Evolutionary conservation across 2,329 filamentous ascomycete species (phyloP).

Genomic region (Rasamsonia emersonii): DNA sequence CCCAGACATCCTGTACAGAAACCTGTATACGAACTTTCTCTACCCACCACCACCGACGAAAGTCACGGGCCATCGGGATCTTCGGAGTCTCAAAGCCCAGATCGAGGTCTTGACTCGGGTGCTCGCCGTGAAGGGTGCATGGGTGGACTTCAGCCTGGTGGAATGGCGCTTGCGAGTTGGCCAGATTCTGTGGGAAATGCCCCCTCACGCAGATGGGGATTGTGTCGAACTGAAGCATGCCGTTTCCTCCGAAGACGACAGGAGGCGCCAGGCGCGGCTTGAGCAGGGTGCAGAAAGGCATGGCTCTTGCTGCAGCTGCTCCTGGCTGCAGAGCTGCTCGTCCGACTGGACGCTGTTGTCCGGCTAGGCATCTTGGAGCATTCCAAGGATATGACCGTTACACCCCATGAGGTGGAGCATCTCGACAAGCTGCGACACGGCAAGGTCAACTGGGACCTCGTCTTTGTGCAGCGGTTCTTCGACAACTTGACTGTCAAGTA

Average conservation of each 20-base stretch:
- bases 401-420: slow-evolving; percentile 34
- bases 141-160: slow-evolving; percentile 39
- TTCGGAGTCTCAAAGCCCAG: slow-evolving; percentile 34
- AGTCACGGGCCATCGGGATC: slow-evolving; percentile 16
- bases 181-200: slow-evolving; percentile 36
- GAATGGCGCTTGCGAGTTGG: slow-evolving; percentile 40
- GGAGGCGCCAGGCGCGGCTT: slow-evolving; percentile 15
- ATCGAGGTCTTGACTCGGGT: slow-evolving; percentile 37
- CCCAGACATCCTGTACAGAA: slow-evolving; percentile 22
- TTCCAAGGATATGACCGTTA: slow-evolving; percentile 32
- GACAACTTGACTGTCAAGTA: slow-evolving; percentile 40
- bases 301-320: slow-evolving; percentile 48
- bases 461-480: slow-evolving; percentile 45
- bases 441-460: slow-evolving; percentile 50
- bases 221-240: slow-evolving; percentile 12
- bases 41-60: slow-evolving; percentile 28
- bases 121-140: slow-evolving; percentile 35
- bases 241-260: slow-evolving; percentile 1
- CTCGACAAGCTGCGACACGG: slow-evolving; percentile 40
- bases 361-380: slow-evolving; percentile 32
- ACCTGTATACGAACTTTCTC: slow-evolving; percentile 31
- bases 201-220: slow-evolving; percentile 28
- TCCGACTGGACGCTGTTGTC: slow-evolving; percentile 44
- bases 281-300: slow-evolving; percentile 37
- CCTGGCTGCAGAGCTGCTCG: slow-evolving; percentile 45